Evolutionary conservation across 768 basidiomycete genomes (phyloP), one percentile per base, ranked within the genome.

Genomic region (Leccinum ochraceum): DNA sequence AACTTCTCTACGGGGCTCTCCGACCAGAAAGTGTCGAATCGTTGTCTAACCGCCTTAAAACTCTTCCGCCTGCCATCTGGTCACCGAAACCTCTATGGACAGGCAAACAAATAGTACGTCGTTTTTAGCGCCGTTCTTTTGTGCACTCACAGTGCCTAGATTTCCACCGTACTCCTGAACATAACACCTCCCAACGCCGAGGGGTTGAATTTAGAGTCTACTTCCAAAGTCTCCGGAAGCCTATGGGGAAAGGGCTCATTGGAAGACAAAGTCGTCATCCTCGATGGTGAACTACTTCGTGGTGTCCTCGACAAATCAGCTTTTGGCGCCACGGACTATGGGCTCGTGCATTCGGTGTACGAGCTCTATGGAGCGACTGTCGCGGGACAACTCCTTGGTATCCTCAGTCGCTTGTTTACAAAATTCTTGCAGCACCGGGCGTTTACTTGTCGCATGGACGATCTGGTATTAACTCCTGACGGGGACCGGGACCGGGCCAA

Each of bases 391-490:
- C 86, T 99, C 14, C 87, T 99, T 20, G 94, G 95, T 55, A 87
- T 98, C 61, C 86, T 98, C 61, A 92, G 92, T 71, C 88, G 97
- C 57, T 79, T 98, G 34, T 94, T 99, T 76, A 98, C 97, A 49
- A 98, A 97, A 71, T 98, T 92, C 76, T 81, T 99, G 57, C 96
- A 98, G 68, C 92, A 94, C 68, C 90, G 95, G 46, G 97, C 94
- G 0, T 99, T 99, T 77, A 95, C 95, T 3, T 99, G 97, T 77
- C 87, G 97, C 20, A 98, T 98, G 93, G 97, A 99, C 75, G 97
- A 99, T 80, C 81, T 99, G 48, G 87, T 90, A 55, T 80, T 99
- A 53, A 98, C 95, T 7, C 82, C 86, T 0, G 84, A 87, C 58
- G 95, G 94, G 22, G 89, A 98, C 72, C 71, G 74, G 49, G 81